Evolutionary conservation across 768 basidiomycete species (phyloP).

Genomic region (Hygrocybe punicea): DNA sequence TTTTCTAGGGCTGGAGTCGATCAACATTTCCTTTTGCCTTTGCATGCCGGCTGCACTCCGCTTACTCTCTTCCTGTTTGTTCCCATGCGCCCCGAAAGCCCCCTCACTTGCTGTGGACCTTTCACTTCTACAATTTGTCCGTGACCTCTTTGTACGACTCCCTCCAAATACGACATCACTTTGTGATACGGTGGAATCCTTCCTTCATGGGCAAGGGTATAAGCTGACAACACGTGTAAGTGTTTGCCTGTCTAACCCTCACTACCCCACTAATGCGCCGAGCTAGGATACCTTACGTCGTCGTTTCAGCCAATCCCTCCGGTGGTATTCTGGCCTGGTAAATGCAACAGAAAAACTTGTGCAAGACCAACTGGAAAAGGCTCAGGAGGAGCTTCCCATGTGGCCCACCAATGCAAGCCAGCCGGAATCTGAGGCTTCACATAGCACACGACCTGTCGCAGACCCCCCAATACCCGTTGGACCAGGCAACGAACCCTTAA

Average conservation of each 20-base stretch:
- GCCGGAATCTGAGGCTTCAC: too few species aligned
- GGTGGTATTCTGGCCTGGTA: conserved; percentile 23
- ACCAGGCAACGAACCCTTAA: not conserved
- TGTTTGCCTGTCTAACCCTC: not conserved
- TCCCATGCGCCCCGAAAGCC: conserved; percentile 26
- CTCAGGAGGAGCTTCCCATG: not conserved
- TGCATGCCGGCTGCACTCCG: conserved; percentile 18
- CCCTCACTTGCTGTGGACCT: conserved; percentile 35
- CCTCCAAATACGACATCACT: conserved; percentile 28
- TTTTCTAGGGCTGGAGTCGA: not conserved
- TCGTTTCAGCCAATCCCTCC: conserved; percentile 24
- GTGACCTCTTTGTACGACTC: conserved; percentile 22
- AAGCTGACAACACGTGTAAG: conserved; percentile 17
- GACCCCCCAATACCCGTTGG: not conserved
- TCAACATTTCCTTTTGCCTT: conserved; percentile 7
- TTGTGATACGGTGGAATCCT: conserved; percentile 24
- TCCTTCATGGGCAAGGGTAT: conserved; percentile 18
- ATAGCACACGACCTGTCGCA: too few species aligned
- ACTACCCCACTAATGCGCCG: too few species aligned
- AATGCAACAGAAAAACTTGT: conserved; percentile 11
- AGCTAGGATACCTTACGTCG: conserved; percentile 21
- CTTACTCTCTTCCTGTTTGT: conserved; percentile 22
- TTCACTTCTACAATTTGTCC: conserved; percentile 27
- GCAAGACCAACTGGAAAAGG: not conserved
- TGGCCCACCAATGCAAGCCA: not conserved